Conservation (phyloP, 495 filamentous ascomycete genomes). For the Baudoinia panamericana region DNA sequence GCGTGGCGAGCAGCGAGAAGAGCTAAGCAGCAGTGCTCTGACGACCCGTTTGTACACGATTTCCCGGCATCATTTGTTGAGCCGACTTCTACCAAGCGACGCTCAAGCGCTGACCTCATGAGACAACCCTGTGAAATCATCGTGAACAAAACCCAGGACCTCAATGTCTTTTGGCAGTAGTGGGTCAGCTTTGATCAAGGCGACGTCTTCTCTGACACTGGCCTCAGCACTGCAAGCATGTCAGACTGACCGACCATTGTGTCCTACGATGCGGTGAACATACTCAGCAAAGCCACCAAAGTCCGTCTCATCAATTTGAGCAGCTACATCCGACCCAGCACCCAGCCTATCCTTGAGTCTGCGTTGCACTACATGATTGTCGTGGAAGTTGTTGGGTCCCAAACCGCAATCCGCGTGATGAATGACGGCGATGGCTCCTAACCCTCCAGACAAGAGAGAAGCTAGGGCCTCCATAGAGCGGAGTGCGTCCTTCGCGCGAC, state of each 20-base stretch:
- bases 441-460: constrained; percentile 1
- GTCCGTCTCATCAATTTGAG: constrained; percentile 1
- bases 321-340: not conserved
- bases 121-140: constrained; percentile 7
- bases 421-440: constrained; percentile 5
- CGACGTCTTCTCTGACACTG: constrained; percentile 14
- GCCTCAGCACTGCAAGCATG: constrained; percentile 1
- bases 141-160: constrained; percentile 10
- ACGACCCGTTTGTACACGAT: no score
- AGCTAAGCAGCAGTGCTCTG: no score
- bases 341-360: no score
- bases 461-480: not conserved
- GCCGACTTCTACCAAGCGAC: no score
- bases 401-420: constrained; percentile 10
- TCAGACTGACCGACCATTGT: not conserved
- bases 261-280: not conserved
- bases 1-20: not conserved
- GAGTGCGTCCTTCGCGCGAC: constrained; percentile 1
- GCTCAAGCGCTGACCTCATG: no score
- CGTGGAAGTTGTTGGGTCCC: no score
- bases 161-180: constrained; percentile 8
- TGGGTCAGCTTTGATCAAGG: constrained; percentile 9
- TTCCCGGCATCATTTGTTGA: no score
- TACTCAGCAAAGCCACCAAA: constrained; percentile 7
- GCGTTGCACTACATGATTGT: no score